Conservation (phyloP, 2,329 filamentous ascomycete species). For the Pezicula radicicola region DNA sequence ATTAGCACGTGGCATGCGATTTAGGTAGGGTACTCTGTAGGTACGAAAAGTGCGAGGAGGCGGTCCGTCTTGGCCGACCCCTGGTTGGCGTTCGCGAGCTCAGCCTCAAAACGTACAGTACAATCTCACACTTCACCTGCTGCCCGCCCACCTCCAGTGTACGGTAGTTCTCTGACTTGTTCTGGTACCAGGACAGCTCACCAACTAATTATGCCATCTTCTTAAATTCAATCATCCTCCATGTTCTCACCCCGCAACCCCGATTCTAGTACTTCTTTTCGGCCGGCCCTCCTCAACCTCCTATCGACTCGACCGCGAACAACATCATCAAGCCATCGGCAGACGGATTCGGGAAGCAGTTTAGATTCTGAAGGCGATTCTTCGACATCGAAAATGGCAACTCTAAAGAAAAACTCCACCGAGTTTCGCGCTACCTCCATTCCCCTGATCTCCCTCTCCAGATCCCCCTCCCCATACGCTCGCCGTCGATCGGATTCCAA, state of each 20-base stretch:
- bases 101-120: too few species aligned
- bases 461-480: slow-evolving; percentile 41
- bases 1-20: too few species aligned
- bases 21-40: too few species aligned
- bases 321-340: slow-evolving; percentile 17
- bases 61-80: too few species aligned
- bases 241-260: slow-evolving; percentile 28
- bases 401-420: slow-evolving; percentile 16
- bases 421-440: slow-evolving; percentile 34
- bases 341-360: slow-evolving; percentile 21
- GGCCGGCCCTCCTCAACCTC: slow-evolving; percentile 35
- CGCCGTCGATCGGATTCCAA: slow-evolving; percentile 37
- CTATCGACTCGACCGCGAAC: slow-evolving; percentile 15
- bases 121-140: too few species aligned
- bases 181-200: too few species aligned
- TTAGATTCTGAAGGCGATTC: slow-evolving; percentile 20
- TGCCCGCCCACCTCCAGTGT: too few species aligned
- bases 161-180: too few species aligned
- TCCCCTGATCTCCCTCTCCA: slow-evolving; percentile 41
- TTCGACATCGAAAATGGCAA: slow-evolving; percentile 19
- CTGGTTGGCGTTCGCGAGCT: too few species aligned
- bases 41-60: too few species aligned
- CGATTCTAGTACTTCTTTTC: slow-evolving; percentile 30
- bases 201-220: too few species aligned
- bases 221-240: background rate